Evolutionary conservation across 495 filamentous ascomycete species (phyloP), one percentile per base, ranked within the genome.

Genomic region (Saxophila tyrrhenica): DNA sequence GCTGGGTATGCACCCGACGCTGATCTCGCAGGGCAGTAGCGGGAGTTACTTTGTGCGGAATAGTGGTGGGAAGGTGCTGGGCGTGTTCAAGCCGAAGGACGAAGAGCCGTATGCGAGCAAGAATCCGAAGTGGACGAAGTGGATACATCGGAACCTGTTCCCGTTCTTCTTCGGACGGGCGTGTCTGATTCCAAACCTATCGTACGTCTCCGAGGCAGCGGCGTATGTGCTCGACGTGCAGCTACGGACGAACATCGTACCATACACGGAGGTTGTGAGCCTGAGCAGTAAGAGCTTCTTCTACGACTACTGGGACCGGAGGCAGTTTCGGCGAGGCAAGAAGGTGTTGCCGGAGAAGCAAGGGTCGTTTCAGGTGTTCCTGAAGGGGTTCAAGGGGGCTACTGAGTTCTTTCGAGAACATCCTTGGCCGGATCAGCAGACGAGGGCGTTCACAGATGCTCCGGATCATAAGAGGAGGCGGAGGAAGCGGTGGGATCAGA

Each of bases 61-160:
- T 63, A 80, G 75, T 24, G 83, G 92, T 20, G 92, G 92, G 19
- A 95, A 94, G 69, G 84, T 95, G 15, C 88, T 99, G 16, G 92
- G 89, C 22, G 94, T 99, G 9, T 97, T 99, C 69, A 99, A 99
- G 67, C 92, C 92, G 35, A 99, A 99, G 70, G 92, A 99, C 66
- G 92, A 99, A 69, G 92, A 99, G 69, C 92, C 92, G 21, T 99
- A 92, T 63, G 92, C 70, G 49, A 70, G 64, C 21, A 63, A 60
- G 49, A 72, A 72, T 55, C 70, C 70, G 1, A 72, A 72, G 52
- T 71, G 67, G 67, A 72, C 67, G 7, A 72, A 72, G 44, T 72
- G 70, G 70, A 65, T 71, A 50, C 70, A 72, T 58, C 67, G 70
- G 23, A 72, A 71, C 67, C 65, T 99, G 62, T 96, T 99, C 64